phyloP scores from a whole-genome alignment of 179 eudicot species.

The Sideroxylon spinosum region DNA sequence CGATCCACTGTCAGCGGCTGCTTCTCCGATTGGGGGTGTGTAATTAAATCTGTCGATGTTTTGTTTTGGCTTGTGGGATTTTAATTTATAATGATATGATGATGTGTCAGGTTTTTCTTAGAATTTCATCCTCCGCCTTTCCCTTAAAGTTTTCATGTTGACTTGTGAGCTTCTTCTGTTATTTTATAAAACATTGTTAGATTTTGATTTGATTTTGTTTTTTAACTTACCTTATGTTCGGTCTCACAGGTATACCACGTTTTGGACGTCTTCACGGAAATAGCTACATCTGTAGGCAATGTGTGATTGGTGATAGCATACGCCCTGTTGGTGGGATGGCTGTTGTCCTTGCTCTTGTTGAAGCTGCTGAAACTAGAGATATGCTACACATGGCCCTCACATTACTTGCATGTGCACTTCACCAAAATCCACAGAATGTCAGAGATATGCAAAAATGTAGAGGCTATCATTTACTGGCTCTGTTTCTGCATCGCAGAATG shows the following conservation, averaged over 20 bases:
- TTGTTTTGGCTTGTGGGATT: neutral
- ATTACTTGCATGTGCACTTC: conserved; percentile 88
- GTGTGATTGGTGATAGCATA: conserved; percentile 89
- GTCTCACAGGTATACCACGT: conserved; percentile 82
- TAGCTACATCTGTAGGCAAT: conserved; percentile 77
- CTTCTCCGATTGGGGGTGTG: conserved; percentile 96
- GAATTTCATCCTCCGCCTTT: neutral
- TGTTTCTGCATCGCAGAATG: conserved; percentile 85
- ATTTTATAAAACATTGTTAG: neutral
- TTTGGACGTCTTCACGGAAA: conserved; percentile 97
- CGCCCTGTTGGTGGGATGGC: conserved; percentile 92
- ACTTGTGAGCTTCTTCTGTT: neutral
- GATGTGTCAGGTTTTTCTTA: neutral
- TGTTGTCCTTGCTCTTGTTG: conserved; percentile 91
- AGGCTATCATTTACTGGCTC: conserved; percentile 92
- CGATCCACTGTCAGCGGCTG: conserved; percentile 94
- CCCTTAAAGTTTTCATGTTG: neutral
- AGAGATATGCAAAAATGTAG: conserved; percentile 87
- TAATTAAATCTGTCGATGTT: neutral
- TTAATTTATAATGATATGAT: neutral
- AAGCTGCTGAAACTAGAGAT: conserved; percentile 97
- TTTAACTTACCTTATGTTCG: neutral
- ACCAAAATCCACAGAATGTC: conserved; percentile 94
- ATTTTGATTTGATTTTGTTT: neutral
- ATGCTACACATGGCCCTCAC: conserved; percentile 94